Base-by-base conservation (phyloP, 371 early-diverging fungal genomes). In the Gilbertella persicaria region DNA sequence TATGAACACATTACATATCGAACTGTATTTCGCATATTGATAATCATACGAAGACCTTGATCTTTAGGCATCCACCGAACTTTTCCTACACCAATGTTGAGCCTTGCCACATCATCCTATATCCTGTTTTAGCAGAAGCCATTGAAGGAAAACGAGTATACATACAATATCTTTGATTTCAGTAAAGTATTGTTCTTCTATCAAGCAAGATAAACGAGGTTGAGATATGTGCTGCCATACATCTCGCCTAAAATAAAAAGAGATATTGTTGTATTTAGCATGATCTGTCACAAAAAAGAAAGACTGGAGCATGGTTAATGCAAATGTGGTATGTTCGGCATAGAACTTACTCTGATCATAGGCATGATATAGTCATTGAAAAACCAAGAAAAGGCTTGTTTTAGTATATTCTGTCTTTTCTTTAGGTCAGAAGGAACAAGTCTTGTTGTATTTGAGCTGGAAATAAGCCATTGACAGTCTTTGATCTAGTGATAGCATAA, bases 191-290 rank as follows among this genome's bases (percentile, higher is more conserved):
- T 41, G 14, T 3, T 16, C 17, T 28, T 38, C 14, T 0, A 39
- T 35, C 12, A 58, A 21, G 0, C 6, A 35, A 12, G 20, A 25
- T 37, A 41, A 19, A 19, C 3, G 69, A 2, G 76, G 59, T n/a
- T 59, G 50, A 0, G 80, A 64, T 21, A 88, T 63, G 1, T 44
- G 26, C 0, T 55, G 45, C 95, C 95, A 95, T 2, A 85, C 73
- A 43, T 88, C 92, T 39, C 84, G 82, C 21, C 92, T 87, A 64
- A 86, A 94, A 60, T 89, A 94, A 54, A 83, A 80, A 7, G 91
- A 47, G 19, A 65, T 63, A 44, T 81, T 75, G 14, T 82, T 76
- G 35, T 76, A 59, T 5, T 64, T 53, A 0, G 85, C 71, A 42
- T 75, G 78, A 17, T 89, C 88, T 2, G 95, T 94, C 5, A 86